Conservation (phyloP, 1,284 basidiomycete species). For the Apiotrichum gamsii region DNA sequence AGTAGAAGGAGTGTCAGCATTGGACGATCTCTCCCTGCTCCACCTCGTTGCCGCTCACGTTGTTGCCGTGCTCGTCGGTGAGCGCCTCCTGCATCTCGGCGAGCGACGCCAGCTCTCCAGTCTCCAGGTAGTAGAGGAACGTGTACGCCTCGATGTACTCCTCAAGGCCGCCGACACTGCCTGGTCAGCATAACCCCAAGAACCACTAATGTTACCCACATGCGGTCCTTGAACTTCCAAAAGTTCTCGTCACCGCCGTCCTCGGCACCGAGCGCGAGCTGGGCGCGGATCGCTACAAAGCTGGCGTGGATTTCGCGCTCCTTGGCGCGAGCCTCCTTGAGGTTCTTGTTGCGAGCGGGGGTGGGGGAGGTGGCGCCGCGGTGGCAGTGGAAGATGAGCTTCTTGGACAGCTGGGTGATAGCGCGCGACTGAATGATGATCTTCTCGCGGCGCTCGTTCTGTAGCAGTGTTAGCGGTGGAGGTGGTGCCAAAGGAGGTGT, state of each 20-base stretch:
- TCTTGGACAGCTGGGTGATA: constrained; percentile 88
- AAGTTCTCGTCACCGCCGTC: constrained; percentile 54
- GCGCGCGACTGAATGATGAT: constrained; percentile 57
- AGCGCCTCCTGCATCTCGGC: constrained; percentile 62
- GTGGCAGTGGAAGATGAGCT: constrained; percentile 88
- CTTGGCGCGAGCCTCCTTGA: constrained; percentile 58
- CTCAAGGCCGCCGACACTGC: constrained; percentile 57
- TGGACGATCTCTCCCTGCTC: no score
- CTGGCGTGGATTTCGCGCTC: constrained; percentile 63
- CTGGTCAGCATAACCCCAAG: background rate
- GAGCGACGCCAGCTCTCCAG: constrained; percentile 63
- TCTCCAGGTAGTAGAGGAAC: constrained; percentile 79
- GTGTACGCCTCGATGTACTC: constrained; percentile 91
- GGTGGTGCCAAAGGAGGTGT: no score
- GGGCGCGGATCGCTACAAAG: constrained; percentile 59
- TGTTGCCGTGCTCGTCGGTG: constrained; percentile 45
- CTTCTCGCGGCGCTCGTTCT: constrained; percentile 47
- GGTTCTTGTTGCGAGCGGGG: constrained; percentile 26
- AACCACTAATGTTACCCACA: constrained; percentile 51
- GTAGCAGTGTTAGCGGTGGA: background rate
- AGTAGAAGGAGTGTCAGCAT: background rate
- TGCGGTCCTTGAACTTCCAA: constrained; percentile 70
- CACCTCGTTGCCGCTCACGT: constrained; percentile 1
- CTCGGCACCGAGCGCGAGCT: constrained; percentile 51
- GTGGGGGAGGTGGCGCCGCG: constrained; percentile 54